A percentile compares a stretch with the other conserved stretches of the same genome.
These are phyloP conservation scores for Oehlia diaphana DNA, from an alignment of 192 early-diverging fungal species.

Conservation along the genomic window DNA sequence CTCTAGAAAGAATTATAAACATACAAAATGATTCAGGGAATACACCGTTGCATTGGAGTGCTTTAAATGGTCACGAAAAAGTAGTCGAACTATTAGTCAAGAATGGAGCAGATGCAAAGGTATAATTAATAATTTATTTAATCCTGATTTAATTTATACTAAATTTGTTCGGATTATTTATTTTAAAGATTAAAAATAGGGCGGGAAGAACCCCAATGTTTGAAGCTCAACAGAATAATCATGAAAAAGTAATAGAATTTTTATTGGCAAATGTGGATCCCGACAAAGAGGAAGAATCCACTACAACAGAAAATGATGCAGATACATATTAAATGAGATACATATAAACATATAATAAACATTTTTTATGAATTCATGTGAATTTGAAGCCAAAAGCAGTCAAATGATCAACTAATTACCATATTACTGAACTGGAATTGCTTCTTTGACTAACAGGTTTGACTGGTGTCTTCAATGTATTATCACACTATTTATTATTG, in stretches of 20 bases:
- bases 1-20: constrained; percentile 42
- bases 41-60: constrained; percentile 84
- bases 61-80: constrained; percentile 75
- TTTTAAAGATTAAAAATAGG: constrained; percentile 43
- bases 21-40: constrained; percentile 62
- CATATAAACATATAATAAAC: no score
- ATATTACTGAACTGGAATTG: no score
- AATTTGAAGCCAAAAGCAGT: no score
- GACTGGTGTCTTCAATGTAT: no score
- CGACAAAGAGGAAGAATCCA: background rate
- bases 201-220: constrained; percentile 42
- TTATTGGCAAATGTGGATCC: constrained; percentile 41
- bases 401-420: no score
- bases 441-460: no score
- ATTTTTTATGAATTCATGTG: no score
- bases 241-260: constrained; percentile 47
- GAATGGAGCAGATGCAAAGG: constrained; percentile 63
- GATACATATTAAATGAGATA: no score
- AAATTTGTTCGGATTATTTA: background rate
- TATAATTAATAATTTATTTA: constrained; percentile 20
- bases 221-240: constrained; percentile 47
- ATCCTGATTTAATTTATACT: background rate
- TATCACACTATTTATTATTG: no score
- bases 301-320: background rate
- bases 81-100: constrained; percentile 62